phyloP scores from a whole-genome alignment of 129 eudicot genomes.

The Scalesia atractyloides region DNA sequence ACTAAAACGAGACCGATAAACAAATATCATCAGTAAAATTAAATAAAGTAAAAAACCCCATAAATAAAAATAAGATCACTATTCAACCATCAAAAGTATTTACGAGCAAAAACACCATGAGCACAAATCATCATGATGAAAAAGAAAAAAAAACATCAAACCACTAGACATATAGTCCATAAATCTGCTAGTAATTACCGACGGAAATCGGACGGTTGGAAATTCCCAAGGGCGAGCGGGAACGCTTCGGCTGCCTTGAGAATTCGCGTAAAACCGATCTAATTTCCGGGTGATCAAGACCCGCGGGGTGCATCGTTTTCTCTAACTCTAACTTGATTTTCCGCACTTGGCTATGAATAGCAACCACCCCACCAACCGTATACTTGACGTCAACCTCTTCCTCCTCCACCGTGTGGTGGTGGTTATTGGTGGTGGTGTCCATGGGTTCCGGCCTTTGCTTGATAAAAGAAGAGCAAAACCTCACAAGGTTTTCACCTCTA shows the following conservation, averaged over 20 bases:
- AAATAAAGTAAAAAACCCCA: not conserved
- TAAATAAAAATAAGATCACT: not conserved
- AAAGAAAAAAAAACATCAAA: not conserved
- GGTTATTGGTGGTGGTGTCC: constrained; percentile 25
- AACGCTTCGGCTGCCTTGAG: constrained; percentile 45
- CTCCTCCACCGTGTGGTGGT: constrained; percentile 23
- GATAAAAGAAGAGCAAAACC: constrained; percentile 1
- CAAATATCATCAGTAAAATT: not conserved
- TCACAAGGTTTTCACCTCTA: constrained; percentile 32
- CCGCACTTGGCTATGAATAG: constrained; percentile 59
- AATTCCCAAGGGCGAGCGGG: constrained; percentile 67
- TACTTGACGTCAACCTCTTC: constrained; percentile 26
- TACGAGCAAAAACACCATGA: constrained; percentile 28
- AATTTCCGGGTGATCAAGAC: constrained; percentile 35
- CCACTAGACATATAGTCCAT: not conserved
- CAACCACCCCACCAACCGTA: constrained; percentile 36
- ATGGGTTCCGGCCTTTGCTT: constrained; percentile 33
- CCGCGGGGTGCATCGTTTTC: constrained; percentile 46
- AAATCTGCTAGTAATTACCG: constrained; percentile 32
- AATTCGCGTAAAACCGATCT: constrained; percentile 38
- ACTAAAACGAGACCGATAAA: not conserved
- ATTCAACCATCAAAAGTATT: constrained; percentile 29
- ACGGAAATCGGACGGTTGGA: constrained; percentile 46
- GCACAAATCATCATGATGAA: not conserved
- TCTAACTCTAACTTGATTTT: constrained; percentile 64